Evolutionary conservation across 352 stramenopile species (phyloP), one percentile per base, ranked within the genome.

Genomic region (Pythium coloratum): DNA sequence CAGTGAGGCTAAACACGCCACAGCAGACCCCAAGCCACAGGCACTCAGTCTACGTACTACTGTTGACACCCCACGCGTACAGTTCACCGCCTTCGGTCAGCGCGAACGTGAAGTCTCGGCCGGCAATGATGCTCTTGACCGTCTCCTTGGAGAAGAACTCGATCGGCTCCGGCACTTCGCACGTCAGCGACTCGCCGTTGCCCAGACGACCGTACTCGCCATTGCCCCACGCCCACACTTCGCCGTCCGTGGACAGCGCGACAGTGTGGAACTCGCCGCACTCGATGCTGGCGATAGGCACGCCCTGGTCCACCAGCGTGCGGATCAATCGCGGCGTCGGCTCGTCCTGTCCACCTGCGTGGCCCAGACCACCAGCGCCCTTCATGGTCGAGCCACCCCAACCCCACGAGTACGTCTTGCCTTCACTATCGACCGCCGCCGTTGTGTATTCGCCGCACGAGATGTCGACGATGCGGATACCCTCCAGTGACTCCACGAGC

Each of bases 31-130:
- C 13, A 49, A 49, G 18, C 40, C 20, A 24, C 20, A 24, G 20
- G 20, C 20, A 24, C 20, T 24, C 20, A 13, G 49, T 30, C 3
- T 9, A 90, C 87, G 72, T 85, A 94, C 85, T 82, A 69, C 95
- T 96, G 77, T 98, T 98, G 72, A 87, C 88, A 62, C 93, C 93
- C 93, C 93, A 98, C 54, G 82, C 89, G 62, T 92, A 97, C 18
- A 98, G 73, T 56, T 94, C 81, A 64, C 91, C 91, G 9, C 87
- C 77, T 44, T 91, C 81, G 0, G 84, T 92, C 46, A 98, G 66
- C 14, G 89, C 90, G 53, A 98, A 89, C 12, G 87, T 91, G 62
- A 98, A 98, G 63, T 95, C 91, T 18, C 89, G 82, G 6, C 93
- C 93, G n/a, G 77, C 84, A 12, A 89, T 76, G 57, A 97, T 95